Base-by-base conservation (phyloP, 176 grass and related monocot genomes). In the Bolboschoenus planiculmis region DNA sequence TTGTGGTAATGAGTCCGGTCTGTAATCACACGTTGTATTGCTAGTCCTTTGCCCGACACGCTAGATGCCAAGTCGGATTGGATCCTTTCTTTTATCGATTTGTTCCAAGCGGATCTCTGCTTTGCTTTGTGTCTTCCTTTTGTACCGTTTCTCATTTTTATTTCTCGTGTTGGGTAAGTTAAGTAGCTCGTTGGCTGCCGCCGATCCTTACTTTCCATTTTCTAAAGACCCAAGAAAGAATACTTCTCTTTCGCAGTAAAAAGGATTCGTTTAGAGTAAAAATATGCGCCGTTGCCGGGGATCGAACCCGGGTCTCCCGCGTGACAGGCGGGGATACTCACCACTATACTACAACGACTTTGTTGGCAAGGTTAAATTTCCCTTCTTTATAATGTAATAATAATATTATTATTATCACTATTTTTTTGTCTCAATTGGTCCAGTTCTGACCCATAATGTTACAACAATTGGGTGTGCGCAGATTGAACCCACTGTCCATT, bases 341-440 rank as follows among this genome's bases (percentile, higher is more conserved):
- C 81, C 86, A 88, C 82, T 84, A 88, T 88, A 88, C 86, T 88
- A 88, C 86, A 88, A 88, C 86, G 86, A 88, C 86, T 7, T 82
- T 44, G 79, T 20, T 81, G 79, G n/a, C n/a, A n/a, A n/a, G n/a
- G n/a, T n/a, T n/a, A n/a, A n/a, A n/a, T n/a, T n/a, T n/a, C n/a
- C n/a, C n/a, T n/a, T n/a, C n/a, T n/a, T n/a, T n/a, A n/a, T n/a
- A n/a, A n/a, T n/a, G n/a, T n/a, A n/a, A n/a, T n/a, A n/a, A n/a
- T n/a, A n/a, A n/a, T n/a, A n/a, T n/a, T n/a, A n/a, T n/a, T n/a
- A n/a, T n/a, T n/a, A n/a, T n/a, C n/a, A n/a, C n/a, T n/a, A n/a
- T n/a, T n/a, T n/a, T n/a, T n/a, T n/a, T n/a, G n/a, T n/a, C n/a
- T 10, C 8, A 42, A 70, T 67, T 42, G 18, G 20, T 40, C 36